Base-by-base conservation (phyloP, 1,139 yeast species). In the Saccharomyces hybrid region DNA sequence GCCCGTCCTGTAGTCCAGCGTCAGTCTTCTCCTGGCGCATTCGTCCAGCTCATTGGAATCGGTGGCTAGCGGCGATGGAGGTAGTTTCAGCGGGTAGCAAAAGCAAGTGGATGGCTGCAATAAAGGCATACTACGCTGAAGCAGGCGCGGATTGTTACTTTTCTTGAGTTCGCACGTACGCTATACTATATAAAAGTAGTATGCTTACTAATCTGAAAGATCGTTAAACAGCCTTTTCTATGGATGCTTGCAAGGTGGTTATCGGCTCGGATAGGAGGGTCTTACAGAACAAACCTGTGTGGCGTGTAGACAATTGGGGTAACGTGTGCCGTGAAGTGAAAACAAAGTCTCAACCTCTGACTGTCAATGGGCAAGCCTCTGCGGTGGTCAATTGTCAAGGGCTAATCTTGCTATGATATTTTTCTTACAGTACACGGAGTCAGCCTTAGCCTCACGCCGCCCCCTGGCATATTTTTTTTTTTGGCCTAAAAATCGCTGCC, bases 1-100 rank as follows among this genome's bases (percentile, higher is more conserved):
- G 8, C 93, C 93, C 0, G 88, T 83, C 58, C 91, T 74, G 44
- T 78, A 80, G 57, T 79, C 82, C 58, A 85, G 71, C 7, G 64
- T 58, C 32, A 64, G 48, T 49, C 64, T 66, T 47, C 60, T 60
- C 50, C 57, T 63, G 9, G 60, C 56, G 2, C 59, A 52, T 19
- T 61, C 67, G 50, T 65, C 65, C 19, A 63, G 34, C 26, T 55
- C 52, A n/a, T 44, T 56, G n/a, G 56, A 46, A 46, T 31, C 21
- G 19, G 14, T 4, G 14, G 53, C 48, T 14, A 54, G 57, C 2
- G 54, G 31, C 6, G 59, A 54, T 24, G 42, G 51, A 12, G 76
- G 76, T 28, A 72, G 62, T 29, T 64, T 59, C 46, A 73, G 54
- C 3, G 68, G 56, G 57, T 69, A 71, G 49, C 71, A 67, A 7